A percentile compares a stretch with the other conserved stretches of the same genome.
Conservation (phyloP, 495 filamentous ascomycete species). For the Penicillium ochrochloron region DNA sequence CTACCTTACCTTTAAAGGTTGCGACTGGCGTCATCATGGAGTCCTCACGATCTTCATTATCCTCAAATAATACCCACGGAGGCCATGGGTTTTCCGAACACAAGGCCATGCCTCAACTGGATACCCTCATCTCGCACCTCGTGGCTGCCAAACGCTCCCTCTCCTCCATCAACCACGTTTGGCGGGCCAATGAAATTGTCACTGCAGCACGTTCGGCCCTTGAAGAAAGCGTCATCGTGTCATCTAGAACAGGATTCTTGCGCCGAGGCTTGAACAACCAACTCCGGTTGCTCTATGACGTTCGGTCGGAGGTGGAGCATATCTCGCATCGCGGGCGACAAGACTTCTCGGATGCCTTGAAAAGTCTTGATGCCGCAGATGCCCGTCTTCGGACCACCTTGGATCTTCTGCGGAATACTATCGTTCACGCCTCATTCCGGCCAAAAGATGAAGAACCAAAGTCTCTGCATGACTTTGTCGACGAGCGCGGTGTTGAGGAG, state of each 20-base stretch:
- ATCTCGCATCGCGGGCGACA: constrained; percentile 55
- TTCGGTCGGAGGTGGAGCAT: constrained; percentile 65
- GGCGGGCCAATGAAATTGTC: constrained; percentile 86
- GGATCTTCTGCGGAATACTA: constrained; percentile 66
- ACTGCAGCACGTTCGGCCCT: constrained; percentile 73
- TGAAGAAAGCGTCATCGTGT: constrained; percentile 78
- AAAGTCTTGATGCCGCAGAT: constrained; percentile 75
- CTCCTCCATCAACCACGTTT: constrained; percentile 81
- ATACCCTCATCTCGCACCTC: constrained; percentile 79
- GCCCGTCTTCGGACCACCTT: constrained; percentile 72
- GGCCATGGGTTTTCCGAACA: not conserved
- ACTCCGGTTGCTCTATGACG: constrained; percentile 65
- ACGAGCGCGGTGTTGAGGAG: constrained; percentile 74
- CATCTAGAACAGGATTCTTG: constrained; percentile 77
- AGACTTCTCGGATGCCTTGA: constrained; percentile 68
- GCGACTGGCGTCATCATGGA: not conserved
- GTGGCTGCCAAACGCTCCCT: constrained; percentile 89
- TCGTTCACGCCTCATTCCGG: constrained; percentile 75
- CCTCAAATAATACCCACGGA: not conserved
- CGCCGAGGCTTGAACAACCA: constrained; percentile 74
- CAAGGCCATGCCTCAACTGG: constrained; percentile 46
- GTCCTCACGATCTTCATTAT: constrained; percentile 4
- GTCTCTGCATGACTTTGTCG: constrained; percentile 87
- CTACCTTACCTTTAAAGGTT: not conserved
- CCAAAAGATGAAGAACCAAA: constrained; percentile 68